A percentile compares a stretch with the other conserved stretches of the same genome.
Evolutionary conservation across 805 yeast genomes (phyloP).

Genomic region (Myxozyma kluyveri): DNA sequence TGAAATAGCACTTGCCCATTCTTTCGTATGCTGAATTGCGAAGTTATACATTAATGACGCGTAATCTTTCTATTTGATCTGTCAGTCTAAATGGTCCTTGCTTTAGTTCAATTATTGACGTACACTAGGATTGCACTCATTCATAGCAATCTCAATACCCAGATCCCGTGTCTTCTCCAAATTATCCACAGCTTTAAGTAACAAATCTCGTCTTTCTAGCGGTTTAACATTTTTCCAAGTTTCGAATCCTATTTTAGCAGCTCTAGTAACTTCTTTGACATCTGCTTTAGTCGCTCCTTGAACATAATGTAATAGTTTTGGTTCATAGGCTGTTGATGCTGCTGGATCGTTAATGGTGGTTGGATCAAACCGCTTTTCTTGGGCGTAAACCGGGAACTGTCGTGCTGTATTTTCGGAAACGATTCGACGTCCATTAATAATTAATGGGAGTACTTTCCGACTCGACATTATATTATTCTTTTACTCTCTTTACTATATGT

Average conservation of each 20-base stretch:
- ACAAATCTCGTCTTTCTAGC: conserved; percentile 12
- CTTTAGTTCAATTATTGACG: neutral
- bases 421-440: conserved; percentile 9
- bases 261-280: conserved; percentile 10
- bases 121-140: conserved; percentile 20
- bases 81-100: neutral
- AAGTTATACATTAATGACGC: conserved; percentile 11
- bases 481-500: neutral
- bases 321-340: conserved; percentile 3
- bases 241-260: conserved; percentile 13
- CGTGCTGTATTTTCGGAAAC: neutral
- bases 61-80: conserved; percentile 5
- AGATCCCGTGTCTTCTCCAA: conserved; percentile 9
- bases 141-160: conserved; percentile 18
- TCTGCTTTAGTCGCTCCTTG: conserved; percentile 21
- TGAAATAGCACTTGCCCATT: conserved; percentile 18
- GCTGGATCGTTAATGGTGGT: too few species aligned
- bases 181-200: conserved; percentile 14
- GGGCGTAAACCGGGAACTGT: neutral
- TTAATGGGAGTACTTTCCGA: conserved; percentile 9
- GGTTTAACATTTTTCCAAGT: conserved; percentile 12
- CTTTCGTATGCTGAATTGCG: conserved; percentile 10
- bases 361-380: too few species aligned
- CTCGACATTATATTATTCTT: neutral
- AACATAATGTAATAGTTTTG: conserved; percentile 18